phyloP scores from a whole-genome alignment of 768 basidiomycete species.

The Auriscalpium microsporum region DNA sequence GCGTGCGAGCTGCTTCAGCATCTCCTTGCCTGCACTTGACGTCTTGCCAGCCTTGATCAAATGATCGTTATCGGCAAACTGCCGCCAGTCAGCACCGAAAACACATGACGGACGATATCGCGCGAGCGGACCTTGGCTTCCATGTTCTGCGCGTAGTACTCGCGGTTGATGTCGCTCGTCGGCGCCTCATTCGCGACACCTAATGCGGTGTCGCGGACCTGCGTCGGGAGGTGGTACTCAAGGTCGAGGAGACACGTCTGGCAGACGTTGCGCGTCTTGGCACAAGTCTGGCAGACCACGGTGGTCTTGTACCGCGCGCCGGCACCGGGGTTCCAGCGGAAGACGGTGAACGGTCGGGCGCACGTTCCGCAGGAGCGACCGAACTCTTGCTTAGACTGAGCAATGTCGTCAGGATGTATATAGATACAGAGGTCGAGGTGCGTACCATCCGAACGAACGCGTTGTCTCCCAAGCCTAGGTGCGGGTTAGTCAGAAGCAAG shows the following conservation, averaged over 20 bases:
- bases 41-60: slow-evolving; percentile 53
- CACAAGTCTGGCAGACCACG: slow-evolving; percentile 94
- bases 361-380: slow-evolving; percentile 96
- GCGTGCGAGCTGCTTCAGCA: slow-evolving; percentile 90
- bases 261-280: slow-evolving; percentile 94
- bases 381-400: slow-evolving; percentile 92
- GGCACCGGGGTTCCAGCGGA: slow-evolving; percentile 95
- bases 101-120: not conserved
- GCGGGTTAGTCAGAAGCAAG: not conserved
- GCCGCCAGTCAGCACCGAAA: slow-evolving; percentile 2
- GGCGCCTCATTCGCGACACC: slow-evolving; percentile 82
- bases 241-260: slow-evolving; percentile 96
- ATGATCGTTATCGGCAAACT: slow-evolving; percentile 70
- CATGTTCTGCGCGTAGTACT: slow-evolving; percentile 92
- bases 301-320: slow-evolving; percentile 95
- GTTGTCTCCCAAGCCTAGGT: slow-evolving; percentile 72
- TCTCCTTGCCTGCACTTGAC: slow-evolving; percentile 83
- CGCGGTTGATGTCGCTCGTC: slow-evolving; percentile 93
- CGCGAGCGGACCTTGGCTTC: slow-evolving; percentile 57
- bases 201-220: slow-evolving; percentile 93
- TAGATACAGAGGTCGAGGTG: not conserved
- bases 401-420: not conserved
- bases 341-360: slow-evolving; percentile 92
- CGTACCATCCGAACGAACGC: slow-evolving; percentile 93
- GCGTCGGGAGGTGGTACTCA: slow-evolving; percentile 92